Conservation (phyloP, 2,329 filamentous ascomycete genomes). For the Colletotrichum tamarilloi region DNA sequence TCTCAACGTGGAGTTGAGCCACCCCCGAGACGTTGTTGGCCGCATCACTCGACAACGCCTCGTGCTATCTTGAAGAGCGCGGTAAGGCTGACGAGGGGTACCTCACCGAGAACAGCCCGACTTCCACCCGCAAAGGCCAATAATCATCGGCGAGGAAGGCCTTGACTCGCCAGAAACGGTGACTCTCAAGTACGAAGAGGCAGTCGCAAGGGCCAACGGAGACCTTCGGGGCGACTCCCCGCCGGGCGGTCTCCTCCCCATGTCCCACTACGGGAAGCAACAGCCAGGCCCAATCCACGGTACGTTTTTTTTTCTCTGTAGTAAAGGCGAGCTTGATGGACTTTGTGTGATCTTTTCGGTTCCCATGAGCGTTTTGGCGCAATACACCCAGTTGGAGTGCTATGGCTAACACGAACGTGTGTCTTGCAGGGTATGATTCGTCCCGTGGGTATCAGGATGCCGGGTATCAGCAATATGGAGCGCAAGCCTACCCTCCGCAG, state of each 20-base stretch:
- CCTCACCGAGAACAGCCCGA: constrained; percentile 54
- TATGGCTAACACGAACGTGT: not conserved
- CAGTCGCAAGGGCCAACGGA: constrained; percentile 62
- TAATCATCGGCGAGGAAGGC: constrained; percentile 66
- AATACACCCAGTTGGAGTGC: not conserved
- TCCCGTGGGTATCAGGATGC: constrained; percentile 70
- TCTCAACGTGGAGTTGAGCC: constrained; percentile 10
- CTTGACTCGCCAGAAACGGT: constrained; percentile 69
- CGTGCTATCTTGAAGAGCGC: not conserved
- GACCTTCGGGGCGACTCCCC: constrained; percentile 67
- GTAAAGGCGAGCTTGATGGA: no score
- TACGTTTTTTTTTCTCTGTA: constrained; percentile 60
- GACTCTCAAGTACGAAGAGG: constrained; percentile 68
- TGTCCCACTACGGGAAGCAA: constrained; percentile 83
- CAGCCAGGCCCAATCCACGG: constrained; percentile 83
- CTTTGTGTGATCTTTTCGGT: not conserved
- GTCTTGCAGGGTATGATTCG: constrained; percentile 65
- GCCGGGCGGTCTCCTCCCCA: constrained; percentile 70
- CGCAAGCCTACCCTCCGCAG: constrained; percentile 58
- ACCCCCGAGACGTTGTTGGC: constrained; percentile 47
- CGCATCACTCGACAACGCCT: constrained; percentile 33
- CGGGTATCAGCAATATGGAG: constrained; percentile 63
- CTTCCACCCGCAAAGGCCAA: constrained; percentile 64
- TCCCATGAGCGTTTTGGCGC: not conserved
- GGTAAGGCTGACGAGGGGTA: constrained; percentile 40